Evolutionary conservation across 192 early-diverging fungal genomes (phyloP), one percentile per base, ranked within the genome.

Genomic region (Spinellus fusiger): DNA sequence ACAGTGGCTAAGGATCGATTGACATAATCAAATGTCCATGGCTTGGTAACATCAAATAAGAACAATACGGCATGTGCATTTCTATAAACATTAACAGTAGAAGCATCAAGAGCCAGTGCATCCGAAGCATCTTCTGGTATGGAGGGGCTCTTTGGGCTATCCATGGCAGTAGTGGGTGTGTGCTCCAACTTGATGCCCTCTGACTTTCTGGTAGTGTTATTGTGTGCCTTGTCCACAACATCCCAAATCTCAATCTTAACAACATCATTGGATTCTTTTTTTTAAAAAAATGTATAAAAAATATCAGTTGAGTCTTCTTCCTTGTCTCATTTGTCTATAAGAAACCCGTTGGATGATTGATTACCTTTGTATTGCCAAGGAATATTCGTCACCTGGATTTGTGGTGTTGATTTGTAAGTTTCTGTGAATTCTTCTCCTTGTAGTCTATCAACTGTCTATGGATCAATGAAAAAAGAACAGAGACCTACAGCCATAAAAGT

Each of bases 241-340:
- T 84, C 81, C 81, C 81, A 84, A 22, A 84, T 59, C 35, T 84
- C 81, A 23, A 84, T 75, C 59, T 84, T 84, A 56, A 84, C 81
- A 20, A 84, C 74, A 60, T 84, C 81, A 66, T 68, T 77, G 22
- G 75, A 74, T 25, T 76, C 79, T 81, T 48, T 9, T 29, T 18
- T n/a, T 20, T 25, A 3, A 25, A 29, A 6, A 27, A 29, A 20
- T 40, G 15, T 5, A 12, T 38, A 25, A 2, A 49, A 20, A 16
- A 35, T 4, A 26, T 31, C n/a, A 23, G 26, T 44, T 25, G 6
- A 5, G 13, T 1, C 1, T 31, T 54, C 2, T 28, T 52, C 49
- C 49, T 31, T 7, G 12, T 16, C 22, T 9, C 26, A 31, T 15
- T 23, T 6, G 28, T 35, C 23, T 37, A 56, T 37, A 32, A 49